Conservation (phyloP, 257 asterid species). For the Parsonsia alboflavescens region DNA sequence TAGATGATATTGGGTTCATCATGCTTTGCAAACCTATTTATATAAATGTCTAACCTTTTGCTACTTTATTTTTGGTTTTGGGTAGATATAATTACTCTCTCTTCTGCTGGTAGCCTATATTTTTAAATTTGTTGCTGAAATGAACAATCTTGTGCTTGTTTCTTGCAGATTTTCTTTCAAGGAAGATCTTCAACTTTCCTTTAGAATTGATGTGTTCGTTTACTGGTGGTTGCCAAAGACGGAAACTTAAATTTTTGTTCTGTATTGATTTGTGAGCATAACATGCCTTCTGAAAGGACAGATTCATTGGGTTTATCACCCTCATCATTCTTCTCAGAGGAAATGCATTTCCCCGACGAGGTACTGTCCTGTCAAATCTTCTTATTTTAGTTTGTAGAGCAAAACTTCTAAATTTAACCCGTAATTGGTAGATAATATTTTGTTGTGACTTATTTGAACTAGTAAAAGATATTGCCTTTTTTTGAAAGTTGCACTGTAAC, state of each 20-base stretch:
- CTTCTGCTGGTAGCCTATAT: background rate
- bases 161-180: background rate
- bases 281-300: slow-evolving; percentile 24
- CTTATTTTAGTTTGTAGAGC: background rate
- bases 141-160: too few species aligned
- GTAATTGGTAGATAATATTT: background rate
- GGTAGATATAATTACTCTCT: background rate
- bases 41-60: background rate
- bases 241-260: background rate
- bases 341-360: slow-evolving; percentile 6
- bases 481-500: background rate
- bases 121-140: background rate
- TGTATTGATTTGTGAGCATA: background rate
- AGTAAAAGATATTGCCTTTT: background rate
- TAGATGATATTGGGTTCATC: slow-evolving; percentile 17
- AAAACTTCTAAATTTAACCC: background rate
- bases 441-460: background rate
- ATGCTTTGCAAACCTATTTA: background rate
- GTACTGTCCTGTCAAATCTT: background rate
- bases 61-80: background rate
- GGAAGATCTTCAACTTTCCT: background rate
- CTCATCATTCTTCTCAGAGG: slow-evolving; percentile 7
- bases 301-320: slow-evolving; percentile 10
- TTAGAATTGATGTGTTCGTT: background rate
- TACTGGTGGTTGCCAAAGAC: background rate